Evolutionary conservation across 2,329 filamentous ascomycete genomes (phyloP), one percentile per base, ranked within the genome.

Genomic region (Aspergillus awamori): DNA sequence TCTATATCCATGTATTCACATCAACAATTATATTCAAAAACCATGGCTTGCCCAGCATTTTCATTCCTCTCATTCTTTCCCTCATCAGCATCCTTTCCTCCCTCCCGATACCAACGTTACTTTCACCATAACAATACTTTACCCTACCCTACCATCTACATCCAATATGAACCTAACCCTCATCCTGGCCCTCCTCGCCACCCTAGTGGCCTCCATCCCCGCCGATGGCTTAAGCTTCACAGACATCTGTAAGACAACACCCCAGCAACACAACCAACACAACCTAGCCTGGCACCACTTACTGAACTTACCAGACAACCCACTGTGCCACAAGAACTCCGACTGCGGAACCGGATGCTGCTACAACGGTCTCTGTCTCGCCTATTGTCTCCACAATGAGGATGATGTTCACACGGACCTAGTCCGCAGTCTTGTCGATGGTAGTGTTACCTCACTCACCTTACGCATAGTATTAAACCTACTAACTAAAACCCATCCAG

Each of bases 291-390:
- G 0, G 2, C 33, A 36, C 39, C 39, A 26, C 43, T 26, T 24
- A 47, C 57, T 39, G 13, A 28, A 26, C 38, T 39, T 17, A 38
- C 49, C 41, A 43, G 54, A 15, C 11, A 48, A 59, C 20, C 24
- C 47, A 7, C 11, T 28, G 24, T 61, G 61, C 26, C 36, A 56
- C 51, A 60, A 53, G 4, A 8, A 58, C 15, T 8, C 28, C 47
- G 61, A 63, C 3, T 63, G 61, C 22, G 43, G 43, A 1, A 53
- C 13, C 26, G 61, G 57, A 2, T 54, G 49, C 48, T 63, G 61
- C 20, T 57, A 58, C 33, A 36, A 38, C 13, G 57, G 61, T 4
- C 54, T 61, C 8, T 61, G 59, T 11, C 41, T 63, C 36, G 53
- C 57, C 3, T 38, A 59, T 24, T 39, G 22, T 22, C 22, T 22